A percentile compares a stretch with the other conserved stretches of the same genome.
These are phyloP conservation scores for Rhizopogon vinicolor DNA, from an alignment of 768 basidiomycete species.

Conservation along the genomic window DNA sequence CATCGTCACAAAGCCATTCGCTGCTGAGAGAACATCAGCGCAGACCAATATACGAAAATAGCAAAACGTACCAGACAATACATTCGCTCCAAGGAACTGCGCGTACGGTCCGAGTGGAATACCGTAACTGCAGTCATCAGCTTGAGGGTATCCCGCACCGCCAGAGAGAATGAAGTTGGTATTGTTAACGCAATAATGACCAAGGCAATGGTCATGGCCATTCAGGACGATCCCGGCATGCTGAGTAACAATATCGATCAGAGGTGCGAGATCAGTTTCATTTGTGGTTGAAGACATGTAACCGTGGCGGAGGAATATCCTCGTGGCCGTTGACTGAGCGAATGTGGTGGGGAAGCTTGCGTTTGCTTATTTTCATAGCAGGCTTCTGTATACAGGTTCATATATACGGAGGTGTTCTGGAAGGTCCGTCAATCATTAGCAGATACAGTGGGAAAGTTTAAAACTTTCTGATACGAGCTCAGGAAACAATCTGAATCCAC, in stretches of 20 bases:
- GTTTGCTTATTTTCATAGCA: neutral
- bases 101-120: neutral
- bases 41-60: neutral
- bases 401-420: neutral
- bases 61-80: neutral
- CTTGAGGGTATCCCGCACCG: neutral
- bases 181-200: neutral
- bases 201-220: neutral
- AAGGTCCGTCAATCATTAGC: neutral
- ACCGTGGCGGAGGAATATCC: neutral
- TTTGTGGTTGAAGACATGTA: neutral
- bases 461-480: neutral
- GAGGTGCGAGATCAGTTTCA: neutral
- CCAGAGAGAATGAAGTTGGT: constrained; percentile 1
- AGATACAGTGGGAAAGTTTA: neutral
- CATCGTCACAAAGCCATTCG: neutral
- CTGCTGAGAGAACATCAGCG: neutral
- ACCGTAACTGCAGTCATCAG: neutral
- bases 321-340: neutral
- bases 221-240: neutral
- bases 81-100: neutral
- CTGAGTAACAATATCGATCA: neutral
- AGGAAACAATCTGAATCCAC: neutral
- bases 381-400: neutral
- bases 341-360: neutral